Evolutionary conservation across 2,329 filamentous ascomycete species (phyloP).

Genomic region (Blastomyces silverae): DNA sequence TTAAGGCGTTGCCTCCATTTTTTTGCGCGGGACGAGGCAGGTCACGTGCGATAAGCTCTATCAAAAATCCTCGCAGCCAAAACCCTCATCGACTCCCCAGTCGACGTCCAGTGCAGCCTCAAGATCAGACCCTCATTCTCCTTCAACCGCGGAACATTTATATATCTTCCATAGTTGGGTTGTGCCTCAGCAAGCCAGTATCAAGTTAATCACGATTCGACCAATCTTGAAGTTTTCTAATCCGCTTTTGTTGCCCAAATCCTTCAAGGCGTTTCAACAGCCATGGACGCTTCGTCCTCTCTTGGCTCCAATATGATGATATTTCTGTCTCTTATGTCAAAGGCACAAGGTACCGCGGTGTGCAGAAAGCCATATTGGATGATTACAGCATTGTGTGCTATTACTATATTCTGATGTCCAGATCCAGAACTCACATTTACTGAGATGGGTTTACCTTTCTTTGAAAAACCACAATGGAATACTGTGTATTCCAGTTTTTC

Average conservation of each 20-base stretch:
- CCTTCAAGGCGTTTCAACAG: neutral
- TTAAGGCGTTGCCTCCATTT: neutral
- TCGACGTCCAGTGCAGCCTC: too few relatives aligned
- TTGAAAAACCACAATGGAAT: neutral
- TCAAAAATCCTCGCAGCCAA: neutral
- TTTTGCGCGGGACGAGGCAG: neutral
- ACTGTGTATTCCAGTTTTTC: neutral
- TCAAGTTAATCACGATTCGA: too few relatives aligned
- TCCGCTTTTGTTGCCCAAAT: neutral
- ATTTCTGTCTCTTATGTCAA: neutral
- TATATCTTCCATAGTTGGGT: too few relatives aligned
- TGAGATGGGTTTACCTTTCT: neutral
- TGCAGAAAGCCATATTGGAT: neutral
- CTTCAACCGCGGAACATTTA: too few relatives aligned
- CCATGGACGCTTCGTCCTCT: neutral
- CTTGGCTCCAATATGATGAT: neutral
- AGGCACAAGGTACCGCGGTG: neutral
- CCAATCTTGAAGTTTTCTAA: neutral
- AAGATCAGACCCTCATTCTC: too few relatives aligned
- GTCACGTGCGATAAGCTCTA: constrained; percentile 1
- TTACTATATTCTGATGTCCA: neutral
- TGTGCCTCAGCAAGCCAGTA: too few relatives aligned
- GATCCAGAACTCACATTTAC: neutral
- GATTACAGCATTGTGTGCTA: neutral
- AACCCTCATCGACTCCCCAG: too few relatives aligned